These are phyloP conservation scores for Schwanniomyces etchellsii DNA, from an alignment of 1,139 yeast genomes.

Conservation along the genomic window DNA sequence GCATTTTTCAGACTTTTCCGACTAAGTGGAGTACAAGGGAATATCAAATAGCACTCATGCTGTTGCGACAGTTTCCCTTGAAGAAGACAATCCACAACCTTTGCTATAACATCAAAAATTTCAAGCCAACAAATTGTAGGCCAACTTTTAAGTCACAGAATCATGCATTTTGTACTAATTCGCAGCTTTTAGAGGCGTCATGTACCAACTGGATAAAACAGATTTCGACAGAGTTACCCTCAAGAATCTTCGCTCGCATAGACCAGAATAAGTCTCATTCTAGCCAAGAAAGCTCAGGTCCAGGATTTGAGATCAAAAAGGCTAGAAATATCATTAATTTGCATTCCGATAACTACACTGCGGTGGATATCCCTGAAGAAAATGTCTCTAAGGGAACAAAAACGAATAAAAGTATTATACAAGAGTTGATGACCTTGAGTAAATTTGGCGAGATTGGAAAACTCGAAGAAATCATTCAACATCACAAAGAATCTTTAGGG, in stretches of 20 bases:
- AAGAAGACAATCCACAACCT: conserved; percentile 15
- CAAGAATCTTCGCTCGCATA: conserved; percentile 7
- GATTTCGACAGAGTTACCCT: conserved; percentile 10
- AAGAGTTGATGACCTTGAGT: conserved; percentile 1
- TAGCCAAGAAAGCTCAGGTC: conserved; percentile 3
- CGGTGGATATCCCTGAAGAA: background rate
- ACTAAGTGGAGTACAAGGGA: too few relatives aligned
- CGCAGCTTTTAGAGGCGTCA: conserved; percentile 20
- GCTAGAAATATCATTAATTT: background rate
- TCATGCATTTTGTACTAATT: conserved; percentile 23
- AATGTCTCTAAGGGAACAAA: conserved; percentile 1
- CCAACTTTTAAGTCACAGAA: conserved; percentile 15
- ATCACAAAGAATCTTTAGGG: conserved; percentile 2
- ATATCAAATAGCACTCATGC: conserved; percentile 8
- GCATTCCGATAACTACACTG: conserved; percentile 1
- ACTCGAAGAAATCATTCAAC: conserved; percentile 3
- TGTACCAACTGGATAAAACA: conserved; percentile 20
- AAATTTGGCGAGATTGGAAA: conserved; percentile 2
- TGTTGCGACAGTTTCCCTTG: conserved; percentile 19
- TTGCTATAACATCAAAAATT: conserved; percentile 15
- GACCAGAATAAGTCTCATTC: conserved; percentile 3
- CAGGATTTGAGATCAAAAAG: background rate
- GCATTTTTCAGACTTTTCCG: too few relatives aligned
- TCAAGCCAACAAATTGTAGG: conserved; percentile 10
- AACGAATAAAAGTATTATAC: background rate